Evolutionary conservation across 2,329 filamentous ascomycete species (phyloP).

Genomic region (Cercospora janseana): DNA sequence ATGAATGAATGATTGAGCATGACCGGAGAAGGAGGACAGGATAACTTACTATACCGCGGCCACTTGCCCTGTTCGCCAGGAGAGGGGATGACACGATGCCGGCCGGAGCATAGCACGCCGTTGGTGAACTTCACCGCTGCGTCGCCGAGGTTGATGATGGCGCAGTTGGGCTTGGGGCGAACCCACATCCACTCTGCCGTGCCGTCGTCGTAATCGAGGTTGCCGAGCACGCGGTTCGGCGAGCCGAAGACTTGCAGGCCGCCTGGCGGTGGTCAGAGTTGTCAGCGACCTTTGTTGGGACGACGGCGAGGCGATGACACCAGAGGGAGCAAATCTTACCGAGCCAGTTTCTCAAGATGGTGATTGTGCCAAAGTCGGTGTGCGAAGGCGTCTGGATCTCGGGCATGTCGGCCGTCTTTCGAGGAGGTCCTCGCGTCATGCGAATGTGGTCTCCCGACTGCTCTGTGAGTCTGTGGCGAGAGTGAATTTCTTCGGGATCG

Average conservation of each 20-base stretch:
- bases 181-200: slow-evolving; percentile 53
- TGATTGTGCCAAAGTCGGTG: slow-evolving; percentile 58
- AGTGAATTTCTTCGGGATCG: slow-evolving; percentile 42
- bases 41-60: slow-evolving; percentile 46
- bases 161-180: slow-evolving; percentile 49
- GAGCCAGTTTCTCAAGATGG: slow-evolving; percentile 57
- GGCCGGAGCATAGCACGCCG: slow-evolving; percentile 43
- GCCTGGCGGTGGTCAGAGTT: slow-evolving; percentile 35
- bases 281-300: not conserved
- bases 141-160: slow-evolving; percentile 51
- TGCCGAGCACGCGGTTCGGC: slow-evolving; percentile 24
- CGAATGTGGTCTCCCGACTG: slow-evolving; percentile 53
- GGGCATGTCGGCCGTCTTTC: slow-evolving; percentile 38
- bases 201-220: slow-evolving; percentile 22
- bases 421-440: slow-evolving; percentile 52
- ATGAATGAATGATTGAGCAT: too few relatives aligned
- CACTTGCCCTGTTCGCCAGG: slow-evolving; percentile 49
- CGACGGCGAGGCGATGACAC: not conserved
- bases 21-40: too few relatives aligned
- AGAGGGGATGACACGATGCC: slow-evolving; percentile 53
- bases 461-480: slow-evolving; percentile 46
- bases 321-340: not conserved
- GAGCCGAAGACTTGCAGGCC: slow-evolving; percentile 51
- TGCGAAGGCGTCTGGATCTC: slow-evolving; percentile 44
- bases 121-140: slow-evolving; percentile 48